A percentile compares a stretch with the other conserved stretches of the same genome.
phyloP scores from a whole-genome alignment of 2,329 filamentous ascomycete genomes.

The Exophiala xenobiotica region DNA sequence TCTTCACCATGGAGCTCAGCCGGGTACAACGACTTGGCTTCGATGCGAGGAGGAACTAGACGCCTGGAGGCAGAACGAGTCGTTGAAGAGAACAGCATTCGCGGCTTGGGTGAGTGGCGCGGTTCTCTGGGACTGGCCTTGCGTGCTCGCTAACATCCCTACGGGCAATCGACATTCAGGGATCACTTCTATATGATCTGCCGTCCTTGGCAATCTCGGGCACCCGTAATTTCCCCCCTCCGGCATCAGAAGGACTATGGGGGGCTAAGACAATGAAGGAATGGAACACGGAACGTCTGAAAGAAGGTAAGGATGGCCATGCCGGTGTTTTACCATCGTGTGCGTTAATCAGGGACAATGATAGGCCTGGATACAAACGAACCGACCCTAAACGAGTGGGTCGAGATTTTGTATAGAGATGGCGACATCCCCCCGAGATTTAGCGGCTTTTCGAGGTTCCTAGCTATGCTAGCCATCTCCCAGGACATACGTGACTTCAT shows the following conservation, averaged over 20 bases:
- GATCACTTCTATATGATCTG: slow-evolving; percentile 2
- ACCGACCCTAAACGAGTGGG: neutral
- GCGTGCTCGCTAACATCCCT: neutral
- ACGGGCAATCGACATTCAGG: neutral
- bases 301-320: slow-evolving; percentile 1
- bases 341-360: neutral
- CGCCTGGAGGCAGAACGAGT: slow-evolving; percentile 2
- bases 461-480: slow-evolving; percentile 1
- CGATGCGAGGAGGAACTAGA: slow-evolving; percentile 1
- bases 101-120: slow-evolving; percentile 3
- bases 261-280: neutral
- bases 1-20: neutral
- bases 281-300: slow-evolving; percentile 1
- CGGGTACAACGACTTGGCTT: neutral
- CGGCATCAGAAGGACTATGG: neutral
- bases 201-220: neutral
- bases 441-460: slow-evolving; percentile 2
- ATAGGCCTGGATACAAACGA: neutral
- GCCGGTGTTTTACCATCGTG: no score
- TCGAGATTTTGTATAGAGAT: slow-evolving; percentile 4
- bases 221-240: neutral
- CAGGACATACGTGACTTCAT: slow-evolving; percentile 1
- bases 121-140: neutral
- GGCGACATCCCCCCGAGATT: neutral
- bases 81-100: slow-evolving; percentile 3